Conservation (phyloP, 352 stramenopile species). For the Phytophthora macrochlamydospora region DNA sequence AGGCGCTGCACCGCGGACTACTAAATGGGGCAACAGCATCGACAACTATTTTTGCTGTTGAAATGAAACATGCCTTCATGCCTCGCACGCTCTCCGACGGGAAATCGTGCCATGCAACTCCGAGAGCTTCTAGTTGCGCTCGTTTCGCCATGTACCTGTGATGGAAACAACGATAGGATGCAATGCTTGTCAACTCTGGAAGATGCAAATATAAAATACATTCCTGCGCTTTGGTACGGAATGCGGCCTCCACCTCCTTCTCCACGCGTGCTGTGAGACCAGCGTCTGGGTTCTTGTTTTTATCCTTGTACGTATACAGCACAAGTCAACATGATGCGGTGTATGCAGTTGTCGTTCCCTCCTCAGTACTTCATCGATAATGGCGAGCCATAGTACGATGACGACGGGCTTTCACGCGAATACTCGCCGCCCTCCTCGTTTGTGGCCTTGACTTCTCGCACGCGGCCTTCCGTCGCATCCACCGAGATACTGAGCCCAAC, state of each 20-base stretch:
- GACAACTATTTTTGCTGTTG: slow-evolving; percentile 28
- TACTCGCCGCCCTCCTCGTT: slow-evolving; percentile 47
- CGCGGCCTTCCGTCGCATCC: slow-evolving; percentile 43
- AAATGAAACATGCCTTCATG: background rate
- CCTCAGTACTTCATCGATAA: slow-evolving; percentile 24
- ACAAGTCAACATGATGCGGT: too few relatives aligned
- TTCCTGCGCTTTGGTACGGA: slow-evolving; percentile 30
- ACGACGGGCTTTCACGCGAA: slow-evolving; percentile 34
- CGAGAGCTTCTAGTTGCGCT: too few relatives aligned
- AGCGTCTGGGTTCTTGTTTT: background rate
- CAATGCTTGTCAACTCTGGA: slow-evolving; percentile 10
- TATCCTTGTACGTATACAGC: too few relatives aligned
- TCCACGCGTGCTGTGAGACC: background rate
- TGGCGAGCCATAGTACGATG: slow-evolving; percentile 33
- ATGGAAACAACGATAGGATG: background rate
- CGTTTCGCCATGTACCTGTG: too few relatives aligned
- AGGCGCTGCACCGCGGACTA: background rate
- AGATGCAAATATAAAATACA: slow-evolving; percentile 46
- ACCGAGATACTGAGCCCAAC: slow-evolving; percentile 51
- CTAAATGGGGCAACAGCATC: slow-evolving; percentile 23
- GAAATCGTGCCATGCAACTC: too few relatives aligned
- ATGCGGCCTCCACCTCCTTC: slow-evolving; percentile 7
- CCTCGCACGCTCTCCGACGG: too few relatives aligned
- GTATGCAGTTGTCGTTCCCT: too few relatives aligned
- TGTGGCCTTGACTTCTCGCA: slow-evolving; percentile 41